phyloP scores from a whole-genome alignment of 1,284 basidiomycete species.

The Mycena citricolor region DNA sequence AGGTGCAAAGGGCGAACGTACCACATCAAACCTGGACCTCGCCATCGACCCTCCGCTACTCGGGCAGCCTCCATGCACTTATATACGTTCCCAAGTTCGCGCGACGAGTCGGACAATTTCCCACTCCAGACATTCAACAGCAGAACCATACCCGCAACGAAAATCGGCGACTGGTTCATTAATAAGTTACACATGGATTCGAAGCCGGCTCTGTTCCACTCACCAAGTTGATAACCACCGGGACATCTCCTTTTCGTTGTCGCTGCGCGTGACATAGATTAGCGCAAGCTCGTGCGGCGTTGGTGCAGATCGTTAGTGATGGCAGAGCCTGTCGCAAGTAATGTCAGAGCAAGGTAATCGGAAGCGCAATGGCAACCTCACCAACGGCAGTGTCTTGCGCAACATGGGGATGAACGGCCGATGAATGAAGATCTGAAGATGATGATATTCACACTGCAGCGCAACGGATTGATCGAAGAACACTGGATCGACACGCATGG shows the following conservation, averaged over 20 bases:
- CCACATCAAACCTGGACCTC: background rate
- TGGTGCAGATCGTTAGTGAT: slow-evolving; percentile 64
- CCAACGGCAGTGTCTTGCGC: background rate
- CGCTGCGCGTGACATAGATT: slow-evolving; percentile 51
- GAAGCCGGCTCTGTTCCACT: slow-evolving; percentile 44
- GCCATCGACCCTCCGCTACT: slow-evolving; percentile 45
- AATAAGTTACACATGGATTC: slow-evolving; percentile 3
- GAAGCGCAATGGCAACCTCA: background rate
- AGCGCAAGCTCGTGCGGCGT: slow-evolving; percentile 57
- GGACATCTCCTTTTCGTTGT: slow-evolving; percentile 22
- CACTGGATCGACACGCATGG: slow-evolving; percentile 43
- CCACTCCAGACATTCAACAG: slow-evolving; percentile 62
- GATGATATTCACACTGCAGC: slow-evolving; percentile 57
- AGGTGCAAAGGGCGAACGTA: background rate
- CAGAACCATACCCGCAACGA: slow-evolving; percentile 46
- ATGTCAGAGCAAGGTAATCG: slow-evolving; percentile 36
- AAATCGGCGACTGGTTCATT: slow-evolving; percentile 29
- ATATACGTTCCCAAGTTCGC: slow-evolving; percentile 56
- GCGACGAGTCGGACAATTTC: slow-evolving; percentile 44
- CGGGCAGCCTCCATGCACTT: slow-evolving; percentile 56
- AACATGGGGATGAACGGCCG: slow-evolving; percentile 56
- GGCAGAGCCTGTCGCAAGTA: slow-evolving; percentile 47
- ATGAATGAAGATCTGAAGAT: slow-evolving; percentile 58
- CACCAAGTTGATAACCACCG: slow-evolving; percentile 37
- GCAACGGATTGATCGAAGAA: slow-evolving; percentile 57